phyloP scores from a whole-genome alignment of 1,284 basidiomycete species.

The Ganoderma boninense region DNA sequence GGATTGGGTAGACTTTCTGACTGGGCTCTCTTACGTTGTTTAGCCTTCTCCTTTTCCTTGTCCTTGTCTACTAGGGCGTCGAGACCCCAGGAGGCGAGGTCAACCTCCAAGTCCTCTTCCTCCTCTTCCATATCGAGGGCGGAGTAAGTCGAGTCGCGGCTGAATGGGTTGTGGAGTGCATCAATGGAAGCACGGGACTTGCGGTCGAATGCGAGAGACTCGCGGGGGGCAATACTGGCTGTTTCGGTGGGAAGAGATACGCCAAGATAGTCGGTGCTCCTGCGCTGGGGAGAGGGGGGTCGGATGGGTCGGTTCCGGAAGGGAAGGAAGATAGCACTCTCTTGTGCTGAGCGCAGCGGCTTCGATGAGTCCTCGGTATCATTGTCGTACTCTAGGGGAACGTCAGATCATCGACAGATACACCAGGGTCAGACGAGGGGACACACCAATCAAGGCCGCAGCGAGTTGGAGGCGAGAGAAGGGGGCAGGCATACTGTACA shows the following conservation, averaged over 20 bases:
- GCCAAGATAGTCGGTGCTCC: slow-evolving; percentile 71
- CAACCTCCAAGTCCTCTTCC: slow-evolving; percentile 71
- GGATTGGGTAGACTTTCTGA: slow-evolving; percentile 60
- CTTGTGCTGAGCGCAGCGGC: slow-evolving; percentile 71
- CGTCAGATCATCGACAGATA: slow-evolving; percentile 7
- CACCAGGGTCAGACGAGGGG: background rate
- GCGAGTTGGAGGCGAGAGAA: slow-evolving; percentile 85
- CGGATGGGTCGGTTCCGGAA: slow-evolving; percentile 58
- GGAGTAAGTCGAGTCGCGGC: slow-evolving; percentile 64
- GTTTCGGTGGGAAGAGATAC: slow-evolving; percentile 70
- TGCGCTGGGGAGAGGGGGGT: slow-evolving; percentile 49
- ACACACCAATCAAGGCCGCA: slow-evolving; percentile 77
- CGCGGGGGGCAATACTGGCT: slow-evolving; percentile 53
- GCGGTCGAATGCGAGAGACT: slow-evolving; percentile 57
- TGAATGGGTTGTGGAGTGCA: slow-evolving; percentile 76
- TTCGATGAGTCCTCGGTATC: slow-evolving; percentile 69
- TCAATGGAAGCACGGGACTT: slow-evolving; percentile 62
- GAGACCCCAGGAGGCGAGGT: slow-evolving; percentile 84
- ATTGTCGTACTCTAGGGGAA: slow-evolving; percentile 80
- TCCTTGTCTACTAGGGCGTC: slow-evolving; percentile 76
- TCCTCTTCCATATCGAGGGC: slow-evolving; percentile 53
- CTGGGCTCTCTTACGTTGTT: slow-evolving; percentile 53
- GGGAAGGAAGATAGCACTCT: slow-evolving; percentile 84
- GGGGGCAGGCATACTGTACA: slow-evolving; percentile 37
- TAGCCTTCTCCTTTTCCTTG: slow-evolving; percentile 37